Base-by-base conservation (phyloP, 192 early-diverging fungal genomes). In the Linderina pennispora region DNA sequence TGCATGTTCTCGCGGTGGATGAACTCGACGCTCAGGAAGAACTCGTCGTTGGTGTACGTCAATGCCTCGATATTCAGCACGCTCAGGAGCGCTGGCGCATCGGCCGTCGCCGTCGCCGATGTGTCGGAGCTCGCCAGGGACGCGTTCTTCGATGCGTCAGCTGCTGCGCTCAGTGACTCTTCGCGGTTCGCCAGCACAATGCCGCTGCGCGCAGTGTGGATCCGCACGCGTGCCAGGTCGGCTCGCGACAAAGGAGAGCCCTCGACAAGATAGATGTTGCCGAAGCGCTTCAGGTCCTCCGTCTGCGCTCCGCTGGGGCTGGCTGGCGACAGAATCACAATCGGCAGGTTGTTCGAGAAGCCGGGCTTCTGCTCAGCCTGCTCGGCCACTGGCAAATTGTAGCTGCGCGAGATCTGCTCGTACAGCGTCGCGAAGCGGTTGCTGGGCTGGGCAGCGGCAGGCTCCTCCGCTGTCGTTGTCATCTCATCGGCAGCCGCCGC, bases 1-100 rank as follows among this genome's bases (percentile, higher is more conserved):
- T 88, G 85, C 69, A 85, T 82, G 53, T 83, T 87, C 51, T 88
- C 79, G 55, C 64, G 67, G 50, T 85, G 77, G 37, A 82, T 67
- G 52, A 86, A 85, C 66, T 88, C 86, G 37, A 85, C 78, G 18
- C 76, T 79, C 40, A 84, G 62, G 68, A 87, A 85, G 36, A 79
- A 79, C 31, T 62, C 71, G 0, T 55, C 21, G 41, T 46, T 59
- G 13, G 50, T 39, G 23, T 58, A 58, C 15, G 72, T 56, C 45
- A 81, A 56, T 22, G 75, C 61, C 53, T 83, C 81, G 23, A 86
- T 78, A 33, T 88, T 88, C 21, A 88, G 56, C 26, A 82, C 74
- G 19, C 70, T 60, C 47, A 88, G 62, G 3, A 88, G 55, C 8
- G 79, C 77, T 2, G 80, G 63, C 14, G 86, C 75, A 50, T 88